phyloP scores from a whole-genome alignment of 805 yeast species.

The Kodamaea sagamina region DNA sequence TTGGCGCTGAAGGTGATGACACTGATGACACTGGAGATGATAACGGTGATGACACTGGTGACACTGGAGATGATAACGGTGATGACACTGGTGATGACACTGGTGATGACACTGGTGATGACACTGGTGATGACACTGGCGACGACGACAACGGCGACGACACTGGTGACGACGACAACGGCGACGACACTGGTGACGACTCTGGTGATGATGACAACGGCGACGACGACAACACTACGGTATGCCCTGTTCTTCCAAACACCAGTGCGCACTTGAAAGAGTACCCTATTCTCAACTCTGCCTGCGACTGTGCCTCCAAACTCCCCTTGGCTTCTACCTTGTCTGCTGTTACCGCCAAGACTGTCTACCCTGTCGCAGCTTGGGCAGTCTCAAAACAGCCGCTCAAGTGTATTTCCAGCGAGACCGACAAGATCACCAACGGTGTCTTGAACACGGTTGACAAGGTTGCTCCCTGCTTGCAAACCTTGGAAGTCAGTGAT shows the following conservation, averaged over 20 bases:
- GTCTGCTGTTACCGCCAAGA: conserved; percentile 3
- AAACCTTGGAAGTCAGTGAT: conserved; percentile 53
- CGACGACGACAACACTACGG: neutral
- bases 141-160: too few relatives aligned
- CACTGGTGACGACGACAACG: too few relatives aligned
- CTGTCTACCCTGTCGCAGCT: conserved; percentile 2
- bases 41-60: too few relatives aligned
- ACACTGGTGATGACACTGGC: too few relatives aligned
- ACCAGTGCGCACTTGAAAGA: conserved; percentile 10
- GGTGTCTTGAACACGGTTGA: conserved; percentile 38
- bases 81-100: too few relatives aligned
- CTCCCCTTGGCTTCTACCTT: conserved; percentile 10
- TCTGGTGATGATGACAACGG: too few relatives aligned
- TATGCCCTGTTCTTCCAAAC: conserved; percentile 9
- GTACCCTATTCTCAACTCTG: conserved; percentile 13
- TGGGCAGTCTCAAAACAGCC: conserved; percentile 23
- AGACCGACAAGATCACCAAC: conserved; percentile 57
- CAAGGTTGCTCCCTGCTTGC: conserved; percentile 54
- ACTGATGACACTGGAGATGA: too few relatives aligned
- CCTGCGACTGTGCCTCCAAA: neutral
- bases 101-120: too few relatives aligned
- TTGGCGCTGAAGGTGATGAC: too few relatives aligned
- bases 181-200: too few relatives aligned
- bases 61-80: neutral
- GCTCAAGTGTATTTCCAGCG: conserved; percentile 48